Conservation (phyloP, 495 filamentous ascomycete genomes). For the Glonium stellatum region DNA sequence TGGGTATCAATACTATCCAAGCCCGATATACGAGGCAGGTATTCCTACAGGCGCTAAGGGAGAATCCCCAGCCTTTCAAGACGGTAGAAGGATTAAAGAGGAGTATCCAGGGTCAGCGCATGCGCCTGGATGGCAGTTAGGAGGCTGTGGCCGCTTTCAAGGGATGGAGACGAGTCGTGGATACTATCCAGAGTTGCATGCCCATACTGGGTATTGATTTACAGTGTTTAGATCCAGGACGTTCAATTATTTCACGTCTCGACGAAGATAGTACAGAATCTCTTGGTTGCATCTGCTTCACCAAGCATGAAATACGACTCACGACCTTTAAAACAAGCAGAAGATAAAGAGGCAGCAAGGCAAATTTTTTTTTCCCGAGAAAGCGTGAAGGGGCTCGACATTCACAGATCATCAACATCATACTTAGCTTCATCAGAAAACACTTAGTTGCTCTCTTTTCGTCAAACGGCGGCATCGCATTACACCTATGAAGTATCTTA, state of each 20-base stretch:
- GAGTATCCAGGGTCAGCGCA: constrained; percentile 27
- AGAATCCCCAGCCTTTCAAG: constrained; percentile 14
- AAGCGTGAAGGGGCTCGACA: not conserved
- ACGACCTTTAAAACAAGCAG: too few relatives aligned
- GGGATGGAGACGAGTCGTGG: constrained; percentile 34
- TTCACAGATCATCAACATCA: not conserved
- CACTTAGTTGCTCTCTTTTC: not conserved
- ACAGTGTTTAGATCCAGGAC: not conserved
- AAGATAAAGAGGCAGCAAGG: too few relatives aligned
- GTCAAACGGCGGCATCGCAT: not conserved
- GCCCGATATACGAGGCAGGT: constrained; percentile 29
- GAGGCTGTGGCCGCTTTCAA: constrained; percentile 31
- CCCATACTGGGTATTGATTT: constrained; percentile 22
- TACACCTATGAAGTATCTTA: not conserved
- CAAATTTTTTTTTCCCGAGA: not conserved
- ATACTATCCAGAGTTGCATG: constrained; percentile 29
- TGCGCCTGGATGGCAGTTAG: constrained; percentile 25
- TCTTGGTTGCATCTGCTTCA: not conserved
- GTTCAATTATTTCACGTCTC: constrained; percentile 7
- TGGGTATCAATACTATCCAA: constrained; percentile 35
- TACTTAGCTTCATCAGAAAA: not conserved
- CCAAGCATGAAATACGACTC: too few relatives aligned
- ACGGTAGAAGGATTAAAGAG: constrained; percentile 28
- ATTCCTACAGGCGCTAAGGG: constrained; percentile 11
- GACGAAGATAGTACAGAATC: not conserved